Evolutionary conservation across 2,329 filamentous ascomycete species (phyloP).

Genomic region (Apiospora sp.): DNA sequence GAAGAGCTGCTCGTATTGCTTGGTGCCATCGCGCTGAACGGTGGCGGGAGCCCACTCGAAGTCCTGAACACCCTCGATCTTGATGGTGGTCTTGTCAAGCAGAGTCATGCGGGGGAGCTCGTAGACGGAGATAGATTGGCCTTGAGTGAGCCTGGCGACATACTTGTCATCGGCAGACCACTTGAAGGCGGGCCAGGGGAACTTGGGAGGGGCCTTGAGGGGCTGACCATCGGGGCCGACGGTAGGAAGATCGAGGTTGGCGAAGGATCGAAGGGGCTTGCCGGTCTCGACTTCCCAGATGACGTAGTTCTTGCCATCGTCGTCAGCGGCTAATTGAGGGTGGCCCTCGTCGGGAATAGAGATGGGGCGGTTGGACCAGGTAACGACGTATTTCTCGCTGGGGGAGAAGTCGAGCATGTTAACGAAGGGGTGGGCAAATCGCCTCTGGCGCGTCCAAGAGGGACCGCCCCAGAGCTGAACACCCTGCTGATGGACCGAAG

Average conservation of each 20-base stretch:
- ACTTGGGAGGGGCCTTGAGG: conserved; percentile 81
- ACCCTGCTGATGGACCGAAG: conserved; percentile 94
- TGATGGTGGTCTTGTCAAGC: conserved; percentile 89
- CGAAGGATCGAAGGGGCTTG: conserved; percentile 91
- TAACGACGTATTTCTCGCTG: conserved; percentile 89
- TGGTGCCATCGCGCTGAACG: conserved; percentile 82
- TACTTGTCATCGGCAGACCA: conserved; percentile 99
- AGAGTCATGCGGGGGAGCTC: conserved; percentile 89
- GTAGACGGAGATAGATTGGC: conserved; percentile 89
- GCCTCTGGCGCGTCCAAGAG: conserved; percentile 88
- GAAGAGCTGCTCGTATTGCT: conserved; percentile 93
- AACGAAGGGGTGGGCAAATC: conserved; percentile 94
- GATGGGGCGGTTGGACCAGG: conserved; percentile 95
- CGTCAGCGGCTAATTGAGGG: conserved; percentile 83
- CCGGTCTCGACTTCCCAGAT: conserved; percentile 96
- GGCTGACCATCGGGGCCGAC: conserved; percentile 67
- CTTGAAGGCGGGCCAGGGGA: conserved; percentile 99
- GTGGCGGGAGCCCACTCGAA: conserved; percentile 96
- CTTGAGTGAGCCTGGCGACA: conserved; percentile 88
- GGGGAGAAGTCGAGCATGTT: conserved; percentile 97
- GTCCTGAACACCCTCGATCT: conserved; percentile 95
- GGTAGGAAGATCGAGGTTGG: conserved; percentile 79
- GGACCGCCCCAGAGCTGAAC: conserved; percentile 96
- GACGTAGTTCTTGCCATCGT: conserved; percentile 99
- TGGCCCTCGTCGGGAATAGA: conserved; percentile 88